A percentile compares a stretch with the other conserved stretches of the same genome.
These are phyloP conservation scores for Hygrocybe punicea DNA, from an alignment of 768 basidiomycete species.

Conservation along the genomic window DNA sequence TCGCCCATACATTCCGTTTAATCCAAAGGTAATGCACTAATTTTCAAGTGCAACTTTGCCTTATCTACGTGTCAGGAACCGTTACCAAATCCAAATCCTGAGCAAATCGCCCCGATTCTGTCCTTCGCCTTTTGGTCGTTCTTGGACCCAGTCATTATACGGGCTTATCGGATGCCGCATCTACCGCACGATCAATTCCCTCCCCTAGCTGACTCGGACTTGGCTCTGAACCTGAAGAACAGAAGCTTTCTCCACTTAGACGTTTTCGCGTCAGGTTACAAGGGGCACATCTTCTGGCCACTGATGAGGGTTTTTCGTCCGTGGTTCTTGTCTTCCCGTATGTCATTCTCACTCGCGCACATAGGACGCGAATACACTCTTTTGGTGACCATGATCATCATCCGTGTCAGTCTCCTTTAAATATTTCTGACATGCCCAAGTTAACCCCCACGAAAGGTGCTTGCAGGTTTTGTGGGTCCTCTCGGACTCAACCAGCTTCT, in stretches of 20 bases:
- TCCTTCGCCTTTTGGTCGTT: no score
- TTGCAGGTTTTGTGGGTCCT: conserved; percentile 26
- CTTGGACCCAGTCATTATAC: conserved; percentile 50
- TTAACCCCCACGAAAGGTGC: conserved; percentile 10
- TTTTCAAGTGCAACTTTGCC: background rate
- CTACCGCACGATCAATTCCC: conserved; percentile 54
- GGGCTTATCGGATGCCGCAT: conserved; percentile 46
- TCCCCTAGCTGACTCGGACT: conserved; percentile 63
- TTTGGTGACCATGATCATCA: conserved; percentile 27
- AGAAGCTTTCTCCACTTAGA: conserved; percentile 22
- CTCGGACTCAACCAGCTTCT: conserved; percentile 43
- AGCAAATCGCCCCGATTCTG: conserved; percentile 56
- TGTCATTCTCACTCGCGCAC: background rate
- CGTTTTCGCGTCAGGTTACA: conserved; percentile 23
- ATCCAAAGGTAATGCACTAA: conserved; percentile 40
- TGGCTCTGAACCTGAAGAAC: conserved; percentile 25
- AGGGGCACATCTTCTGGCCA: conserved; percentile 13
- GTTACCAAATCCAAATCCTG: conserved; percentile 38
- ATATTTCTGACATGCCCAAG: no score
- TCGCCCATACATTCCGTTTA: conserved; percentile 50
- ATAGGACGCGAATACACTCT: conserved; percentile 30
- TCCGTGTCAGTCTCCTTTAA: background rate
- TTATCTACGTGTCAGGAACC: conserved; percentile 34
- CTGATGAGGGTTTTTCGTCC: conserved; percentile 39
- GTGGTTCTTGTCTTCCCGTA: background rate